Evolutionary conservation across 2,329 filamentous ascomycete species (phyloP).

Genomic region (Lasiodiplodia hormozganensis): DNA sequence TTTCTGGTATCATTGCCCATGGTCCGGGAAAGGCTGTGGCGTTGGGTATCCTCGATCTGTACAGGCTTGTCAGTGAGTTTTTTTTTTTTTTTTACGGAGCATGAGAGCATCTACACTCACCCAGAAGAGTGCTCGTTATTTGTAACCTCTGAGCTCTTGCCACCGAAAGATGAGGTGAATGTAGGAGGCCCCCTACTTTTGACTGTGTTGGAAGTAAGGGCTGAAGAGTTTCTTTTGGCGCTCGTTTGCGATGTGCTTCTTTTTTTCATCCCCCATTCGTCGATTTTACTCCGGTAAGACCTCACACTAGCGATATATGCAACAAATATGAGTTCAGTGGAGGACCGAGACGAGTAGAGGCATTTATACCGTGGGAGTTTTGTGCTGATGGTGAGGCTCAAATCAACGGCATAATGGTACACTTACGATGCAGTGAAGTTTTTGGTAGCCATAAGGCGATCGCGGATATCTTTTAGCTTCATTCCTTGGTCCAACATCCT

Average conservation of each 20-base stretch:
- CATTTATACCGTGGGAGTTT: not conserved
- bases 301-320: not conserved
- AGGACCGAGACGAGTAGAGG: not conserved
- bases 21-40: not conserved
- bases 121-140: not conserved
- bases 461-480: not conserved
- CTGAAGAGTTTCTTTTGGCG: not conserved
- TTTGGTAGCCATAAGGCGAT: not conserved
- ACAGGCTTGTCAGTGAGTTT: not conserved
- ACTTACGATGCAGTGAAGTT: constrained; percentile 12
- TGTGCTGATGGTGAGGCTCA: not conserved
- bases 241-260: not conserved
- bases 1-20: not conserved
- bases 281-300: not conserved
- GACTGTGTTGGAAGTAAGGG: too few relatives aligned
- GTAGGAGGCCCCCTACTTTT: not conserved
- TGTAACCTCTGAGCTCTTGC: not conserved
- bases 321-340: not conserved
- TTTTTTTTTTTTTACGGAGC: not conserved
- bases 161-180: not conserved
- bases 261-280: not conserved
- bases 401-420: too few relatives aligned
- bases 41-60: not conserved
- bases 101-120: not conserved
- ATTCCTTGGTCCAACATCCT: not conserved